Base-by-base conservation (phyloP, 2,329 filamentous ascomycete genomes). In the Botrytis fragariae region DNA sequence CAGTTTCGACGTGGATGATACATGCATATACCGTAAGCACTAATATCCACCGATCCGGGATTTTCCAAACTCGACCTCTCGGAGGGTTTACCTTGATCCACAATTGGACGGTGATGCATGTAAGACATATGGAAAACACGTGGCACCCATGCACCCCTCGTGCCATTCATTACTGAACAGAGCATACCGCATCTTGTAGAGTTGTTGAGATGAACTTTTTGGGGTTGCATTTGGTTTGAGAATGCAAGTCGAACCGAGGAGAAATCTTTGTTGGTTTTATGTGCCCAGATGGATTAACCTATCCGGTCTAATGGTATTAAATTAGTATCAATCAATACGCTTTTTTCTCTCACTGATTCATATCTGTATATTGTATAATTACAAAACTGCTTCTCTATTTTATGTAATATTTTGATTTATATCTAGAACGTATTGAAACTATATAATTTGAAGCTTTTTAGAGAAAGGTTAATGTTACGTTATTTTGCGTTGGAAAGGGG, bases 91-190 rank as follows among this genome's bases (percentile, higher is more conserved):
- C 1, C 57, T 44, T 37, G 70, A 60, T 67, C 69, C 69, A 63
- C 60, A 35, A 20, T 37, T 42, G 35, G 32, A 44, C 51, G 59
- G 39, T 42, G 29, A 42, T 64, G 44, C 45, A 51, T 64, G 48
- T 72, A 72, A 67, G 61, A 72, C 70, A 72, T 37, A 45, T 48
- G 70, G 70, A 37, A 20, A 51, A 42, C 70, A 72, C 69, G 69
- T 71, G 48, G 69, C 60, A 64, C 60, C 44, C 60, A 65, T 65
- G 60, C 45, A 39, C 29, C 14, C 16, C 16, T 29, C 44, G 29
- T 64, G 62, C 29, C 18, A 29, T 63, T 3, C 18, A 20, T 63
- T 1, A 22, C 37, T 67, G 12, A 35, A n/a, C 32, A 63, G 25
- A 39, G 39, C 10, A 63, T 51, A 32, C 42, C 45, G 29, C 32